Evolutionary conservation across 2,329 filamentous ascomycete species (phyloP).

Genomic region (Penicillium palitans): DNA sequence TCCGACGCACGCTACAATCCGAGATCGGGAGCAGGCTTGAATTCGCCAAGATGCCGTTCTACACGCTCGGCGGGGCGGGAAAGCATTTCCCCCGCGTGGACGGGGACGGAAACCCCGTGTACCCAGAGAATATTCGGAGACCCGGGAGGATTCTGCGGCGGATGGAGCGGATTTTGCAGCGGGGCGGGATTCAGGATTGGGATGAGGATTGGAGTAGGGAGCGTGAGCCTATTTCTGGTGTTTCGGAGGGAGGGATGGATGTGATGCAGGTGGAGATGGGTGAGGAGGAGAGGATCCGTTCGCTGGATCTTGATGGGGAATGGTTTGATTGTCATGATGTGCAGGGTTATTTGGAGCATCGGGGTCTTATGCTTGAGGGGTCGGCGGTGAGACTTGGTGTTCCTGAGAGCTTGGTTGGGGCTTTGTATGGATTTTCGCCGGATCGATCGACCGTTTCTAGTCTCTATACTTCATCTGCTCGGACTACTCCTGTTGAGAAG

Average conservation of each 20-base stretch:
- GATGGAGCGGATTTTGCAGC: constrained; percentile 19
- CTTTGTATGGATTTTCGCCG: constrained; percentile 16
- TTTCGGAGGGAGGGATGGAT: not conserved
- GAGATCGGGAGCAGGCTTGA: constrained; percentile 27
- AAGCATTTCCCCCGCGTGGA: constrained; percentile 59
- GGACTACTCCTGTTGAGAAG: not conserved
- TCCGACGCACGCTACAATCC: constrained; percentile 16
- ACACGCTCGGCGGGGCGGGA: constrained; percentile 63
- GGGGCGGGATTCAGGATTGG: constrained; percentile 25
- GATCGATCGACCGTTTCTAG: constrained; percentile 13
- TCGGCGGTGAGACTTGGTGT: constrained; percentile 32
- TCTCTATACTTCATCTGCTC: constrained; percentile 11
- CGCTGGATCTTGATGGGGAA: constrained; percentile 67
- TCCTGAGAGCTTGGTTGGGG: constrained; percentile 14
- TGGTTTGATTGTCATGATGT: constrained; percentile 78
- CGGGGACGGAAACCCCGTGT: constrained; percentile 38
- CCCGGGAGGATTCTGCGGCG: constrained; percentile 27
- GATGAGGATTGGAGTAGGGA: constrained; percentile 28
- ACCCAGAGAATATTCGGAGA: constrained; percentile 33
- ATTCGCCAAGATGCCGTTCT: constrained; percentile 24
- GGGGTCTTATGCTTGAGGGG: constrained; percentile 33
- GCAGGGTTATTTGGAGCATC: constrained; percentile 63
- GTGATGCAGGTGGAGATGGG: not conserved
- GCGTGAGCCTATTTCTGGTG: constrained; percentile 8
- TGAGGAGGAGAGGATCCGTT: constrained; percentile 32